phyloP scores from a whole-genome alignment of 2,329 filamentous ascomycete genomes.

The Drechslera avenae region DNA sequence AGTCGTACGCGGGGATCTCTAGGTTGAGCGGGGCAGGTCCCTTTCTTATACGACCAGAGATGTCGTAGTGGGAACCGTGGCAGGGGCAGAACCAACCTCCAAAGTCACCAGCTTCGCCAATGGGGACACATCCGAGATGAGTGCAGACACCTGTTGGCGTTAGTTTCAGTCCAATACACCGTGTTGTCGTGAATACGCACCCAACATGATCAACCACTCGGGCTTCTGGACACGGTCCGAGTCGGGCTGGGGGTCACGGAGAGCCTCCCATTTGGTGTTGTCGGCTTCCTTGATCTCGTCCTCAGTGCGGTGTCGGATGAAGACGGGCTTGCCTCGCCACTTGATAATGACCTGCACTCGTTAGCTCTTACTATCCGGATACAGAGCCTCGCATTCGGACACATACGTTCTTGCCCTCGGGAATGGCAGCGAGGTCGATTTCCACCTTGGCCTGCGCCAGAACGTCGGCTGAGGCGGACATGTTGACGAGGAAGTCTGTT shows the following conservation, averaged over 20 bases:
- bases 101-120: slow-evolving; percentile 96
- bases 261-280: slow-evolving; percentile 76
- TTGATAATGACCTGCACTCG: slow-evolving; percentile 87
- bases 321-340: slow-evolving; percentile 99
- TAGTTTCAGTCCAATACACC: slow-evolving; percentile 22
- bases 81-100: slow-evolving; percentile 99
- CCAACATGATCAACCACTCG: slow-evolving; percentile 98
- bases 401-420: slow-evolving; percentile 98
- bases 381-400: background rate
- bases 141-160: slow-evolving; percentile 83
- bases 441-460: slow-evolving; percentile 99
- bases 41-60: slow-evolving; percentile 97
- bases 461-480: slow-evolving; percentile 98
- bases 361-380: slow-evolving; percentile 20
- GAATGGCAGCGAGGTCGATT: slow-evolving; percentile 88
- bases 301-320: slow-evolving; percentile 96
- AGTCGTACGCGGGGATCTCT: slow-evolving; percentile 90
- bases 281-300: slow-evolving; percentile 95
- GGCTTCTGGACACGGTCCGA: slow-evolving; percentile 95
- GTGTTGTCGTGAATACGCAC: slow-evolving; percentile 55
- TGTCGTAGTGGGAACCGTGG: slow-evolving; percentile 99
- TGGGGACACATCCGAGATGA: slow-evolving; percentile 98
- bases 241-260: slow-evolving; percentile 92
- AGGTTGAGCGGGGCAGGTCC: slow-evolving; percentile 97
- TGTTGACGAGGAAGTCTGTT: slow-evolving; percentile 98